Percentiles rank a stretch among this genome's conserved stretches.
These are phyloP conservation scores for Lipomyces yamadae DNA, from an alignment of 805 yeast genomes.

Conservation along the genomic window DNA sequence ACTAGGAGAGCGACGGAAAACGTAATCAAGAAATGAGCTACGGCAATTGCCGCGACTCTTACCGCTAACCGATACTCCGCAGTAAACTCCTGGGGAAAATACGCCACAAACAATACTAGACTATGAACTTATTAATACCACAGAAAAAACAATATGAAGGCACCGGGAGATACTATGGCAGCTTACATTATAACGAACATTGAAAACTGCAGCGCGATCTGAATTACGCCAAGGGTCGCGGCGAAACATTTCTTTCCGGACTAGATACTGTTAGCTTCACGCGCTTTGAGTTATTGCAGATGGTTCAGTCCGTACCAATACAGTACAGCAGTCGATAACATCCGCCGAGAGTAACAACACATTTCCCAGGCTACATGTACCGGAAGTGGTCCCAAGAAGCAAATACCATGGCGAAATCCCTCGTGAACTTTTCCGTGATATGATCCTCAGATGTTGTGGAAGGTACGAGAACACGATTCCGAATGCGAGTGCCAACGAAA, in stretches of 20 bases:
- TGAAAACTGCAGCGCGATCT: constrained; percentile 65
- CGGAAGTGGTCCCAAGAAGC: constrained; percentile 70
- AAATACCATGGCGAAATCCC: constrained; percentile 78
- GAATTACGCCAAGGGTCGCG: constrained; percentile 68
- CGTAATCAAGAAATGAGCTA: constrained; percentile 47
- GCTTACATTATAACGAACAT: constrained; percentile 59
- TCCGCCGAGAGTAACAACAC: constrained; percentile 63
- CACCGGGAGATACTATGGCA: not conserved
- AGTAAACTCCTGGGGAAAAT: constrained; percentile 22
- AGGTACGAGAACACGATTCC: constrained; percentile 74
- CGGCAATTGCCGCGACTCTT: constrained; percentile 46
- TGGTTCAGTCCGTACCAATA: constrained; percentile 38
- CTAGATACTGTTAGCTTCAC: constrained; percentile 9
- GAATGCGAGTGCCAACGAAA: constrained; percentile 60
- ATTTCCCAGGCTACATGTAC: constrained; percentile 70
- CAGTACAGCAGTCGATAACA: constrained; percentile 65
- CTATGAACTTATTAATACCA: constrained; percentile 13
- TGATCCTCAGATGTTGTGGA: constrained; percentile 73
- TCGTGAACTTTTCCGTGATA: constrained; percentile 65
- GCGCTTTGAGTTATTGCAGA: not conserved
- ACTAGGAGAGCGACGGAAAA: constrained; percentile 45
- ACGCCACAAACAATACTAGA: constrained; percentile 23
- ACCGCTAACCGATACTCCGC: constrained; percentile 18
- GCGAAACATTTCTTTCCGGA: constrained; percentile 63
- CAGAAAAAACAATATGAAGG: not conserved